A percentile compares a stretch with the other conserved stretches of the same genome.
Evolutionary conservation across 73 alveolate genomes (phyloP).

Genomic region (Tetrahymena elliotti): DNA sequence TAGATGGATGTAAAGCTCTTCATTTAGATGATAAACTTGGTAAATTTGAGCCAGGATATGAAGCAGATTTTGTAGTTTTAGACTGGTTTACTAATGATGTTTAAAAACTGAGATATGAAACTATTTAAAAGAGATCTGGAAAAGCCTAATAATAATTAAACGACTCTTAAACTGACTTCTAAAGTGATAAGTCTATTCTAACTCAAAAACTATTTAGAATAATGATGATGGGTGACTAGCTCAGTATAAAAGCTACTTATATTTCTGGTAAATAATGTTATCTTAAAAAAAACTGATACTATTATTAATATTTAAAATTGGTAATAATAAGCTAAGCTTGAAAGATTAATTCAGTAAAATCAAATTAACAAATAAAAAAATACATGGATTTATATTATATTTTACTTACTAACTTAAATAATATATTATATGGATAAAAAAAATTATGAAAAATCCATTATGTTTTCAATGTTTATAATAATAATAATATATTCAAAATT

Average conservation of each 20-base stretch:
- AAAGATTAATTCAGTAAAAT: too few relatives aligned
- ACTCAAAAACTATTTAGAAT: neutral
- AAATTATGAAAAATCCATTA: too few relatives aligned
- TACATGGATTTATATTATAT: too few relatives aligned
- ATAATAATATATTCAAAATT: too few relatives aligned
- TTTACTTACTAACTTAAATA: too few relatives aligned
- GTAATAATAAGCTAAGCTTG: too few relatives aligned
- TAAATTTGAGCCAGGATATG: neutral
- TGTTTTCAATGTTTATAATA: too few relatives aligned
- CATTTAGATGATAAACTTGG: neutral
- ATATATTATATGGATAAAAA: too few relatives aligned
- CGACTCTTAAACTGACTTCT: neutral
- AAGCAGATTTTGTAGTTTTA: neutral
- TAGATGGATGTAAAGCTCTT: neutral
- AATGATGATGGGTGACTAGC: neutral
- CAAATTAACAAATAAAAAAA: too few relatives aligned
- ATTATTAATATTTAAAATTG: too few relatives aligned
- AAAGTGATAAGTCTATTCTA: neutral
- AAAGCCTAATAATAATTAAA: neutral
- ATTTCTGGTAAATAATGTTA: neutral
- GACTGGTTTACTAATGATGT: neutral
- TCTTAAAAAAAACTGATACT: neutral
- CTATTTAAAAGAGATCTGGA: neutral
- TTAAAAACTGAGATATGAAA: neutral
- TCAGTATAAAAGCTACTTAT: neutral